Base-by-base conservation (phyloP, 2,329 filamentous ascomycete species). In the Fusarium camptoceras region DNA sequence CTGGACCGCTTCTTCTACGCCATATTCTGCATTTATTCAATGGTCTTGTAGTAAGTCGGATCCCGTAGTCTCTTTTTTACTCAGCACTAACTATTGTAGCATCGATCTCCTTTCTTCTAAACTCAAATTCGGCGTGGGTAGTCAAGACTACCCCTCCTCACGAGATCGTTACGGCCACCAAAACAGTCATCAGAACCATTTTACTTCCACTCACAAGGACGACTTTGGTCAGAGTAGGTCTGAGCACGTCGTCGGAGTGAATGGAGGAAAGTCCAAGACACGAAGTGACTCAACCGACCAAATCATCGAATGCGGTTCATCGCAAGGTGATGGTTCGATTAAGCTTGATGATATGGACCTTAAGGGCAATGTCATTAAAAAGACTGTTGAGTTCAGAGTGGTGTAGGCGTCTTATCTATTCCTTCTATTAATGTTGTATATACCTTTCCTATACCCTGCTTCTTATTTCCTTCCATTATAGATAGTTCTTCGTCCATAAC, bases 1-100 rank as follows among this genome's bases (percentile, higher is more conserved):
- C 55, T 82, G 3, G 81, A 82, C 27, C 75, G 81, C 0, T 83
- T 82, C 60, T 76, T 78, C 3, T 82, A 82, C 28, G 77, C 81
- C 0, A 22, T 83, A 6, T 80, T 82, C 55, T 82, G 81, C 28
- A 44, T 81, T 1, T 83, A 81, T 39, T 80, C 81, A 0, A 73
- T 81, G 9, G 75, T 83, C 18, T 71, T 82, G 67, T 80, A 77
- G 80, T 82, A 65, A 69, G 80, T 75, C 6, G 1, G 12, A 4
- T 12, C 14, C 3, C 6, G 3, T 2, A 8, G 1, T 20, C 6
- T 2, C 8, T 10, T 4, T 2, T 3, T 1, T 5, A 2, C n/a
- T 10, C 10, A 18, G 5, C 18, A 46, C 42, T 24, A 31, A 56
- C 16, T 12, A 11, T 0, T 18, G 5, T 3, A 75, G 78, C 31